phyloP scores from a whole-genome alignment of 805 yeast species.

The Starmerella sp. region DNA sequence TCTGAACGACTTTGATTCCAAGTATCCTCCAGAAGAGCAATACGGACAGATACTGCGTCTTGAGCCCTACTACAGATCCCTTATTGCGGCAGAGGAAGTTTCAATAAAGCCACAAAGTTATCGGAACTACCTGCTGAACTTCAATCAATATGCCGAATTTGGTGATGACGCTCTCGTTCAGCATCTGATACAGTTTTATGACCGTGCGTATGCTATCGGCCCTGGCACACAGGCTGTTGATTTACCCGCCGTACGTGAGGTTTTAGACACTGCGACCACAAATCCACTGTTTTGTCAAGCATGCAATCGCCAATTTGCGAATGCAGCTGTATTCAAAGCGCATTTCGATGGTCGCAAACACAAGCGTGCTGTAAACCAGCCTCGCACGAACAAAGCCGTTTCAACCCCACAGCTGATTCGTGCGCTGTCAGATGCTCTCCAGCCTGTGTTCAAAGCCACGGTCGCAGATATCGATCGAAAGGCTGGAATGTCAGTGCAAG shows the following conservation, averaged over 20 bases:
- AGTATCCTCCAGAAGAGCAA: constrained; percentile 42
- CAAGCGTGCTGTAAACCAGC: constrained; percentile 34
- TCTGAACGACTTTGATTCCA: constrained; percentile 31
- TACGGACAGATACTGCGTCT: constrained; percentile 47
- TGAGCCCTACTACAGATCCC: constrained; percentile 6
- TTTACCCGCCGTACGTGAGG: not conserved
- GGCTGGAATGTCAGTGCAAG: constrained; percentile 59
- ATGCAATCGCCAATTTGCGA: constrained; percentile 55
- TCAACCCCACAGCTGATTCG: constrained; percentile 20
- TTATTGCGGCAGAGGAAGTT: not conserved
- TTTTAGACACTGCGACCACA: not conserved
- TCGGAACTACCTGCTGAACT: constrained; percentile 39
- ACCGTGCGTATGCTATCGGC: constrained; percentile 40
- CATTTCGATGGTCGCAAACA: constrained; percentile 74
- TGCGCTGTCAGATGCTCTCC: not conserved
- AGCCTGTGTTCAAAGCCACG: constrained; percentile 37
- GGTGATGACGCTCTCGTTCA: constrained; percentile 29
- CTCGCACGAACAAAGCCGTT: not conserved
- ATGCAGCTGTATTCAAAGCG: constrained; percentile 50
- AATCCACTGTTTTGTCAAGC: constrained; percentile 42
- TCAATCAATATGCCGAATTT: constrained; percentile 32
- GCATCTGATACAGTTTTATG: constrained; percentile 43
- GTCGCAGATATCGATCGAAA: constrained; percentile 52
- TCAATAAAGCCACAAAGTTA: constrained; percentile 28
- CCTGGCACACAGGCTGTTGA: constrained; percentile 13